Evolutionary conservation across 2,329 filamentous ascomycete genomes (phyloP).

Genomic region (Penicillium freii): DNA sequence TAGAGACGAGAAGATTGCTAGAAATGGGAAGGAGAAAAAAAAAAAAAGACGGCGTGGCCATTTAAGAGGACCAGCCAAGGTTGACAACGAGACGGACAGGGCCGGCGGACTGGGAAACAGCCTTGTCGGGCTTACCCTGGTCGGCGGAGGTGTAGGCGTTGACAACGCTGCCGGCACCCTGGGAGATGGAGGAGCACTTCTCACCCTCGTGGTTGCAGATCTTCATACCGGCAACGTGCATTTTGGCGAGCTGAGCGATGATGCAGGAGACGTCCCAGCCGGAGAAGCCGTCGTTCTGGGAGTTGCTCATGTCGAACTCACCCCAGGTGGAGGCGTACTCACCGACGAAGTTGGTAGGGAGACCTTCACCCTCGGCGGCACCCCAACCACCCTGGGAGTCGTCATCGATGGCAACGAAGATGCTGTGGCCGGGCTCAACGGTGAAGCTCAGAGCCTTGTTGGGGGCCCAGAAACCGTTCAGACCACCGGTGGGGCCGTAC

Average conservation of each 20-base stretch:
- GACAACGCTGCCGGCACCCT: slow-evolving; percentile 19
- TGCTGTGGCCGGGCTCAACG: slow-evolving; percentile 30
- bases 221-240: slow-evolving; percentile 38
- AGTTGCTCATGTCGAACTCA: slow-evolving; percentile 40
- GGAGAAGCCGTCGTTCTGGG: slow-evolving; percentile 33
- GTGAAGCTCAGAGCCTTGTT: slow-evolving; percentile 35
- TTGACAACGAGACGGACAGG: slow-evolving; percentile 34
- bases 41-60: not conserved
- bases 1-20: slow-evolving; percentile 8
- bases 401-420: slow-evolving; percentile 40
- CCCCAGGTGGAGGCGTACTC: slow-evolving; percentile 42
- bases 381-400: slow-evolving; percentile 40
- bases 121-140: slow-evolving; percentile 31
- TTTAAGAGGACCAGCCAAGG: slow-evolving; percentile 31
- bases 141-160: slow-evolving; percentile 37
- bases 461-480: slow-evolving; percentile 37
- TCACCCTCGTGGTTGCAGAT: slow-evolving; percentile 32
- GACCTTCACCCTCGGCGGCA: slow-evolving; percentile 26
- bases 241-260: slow-evolving; percentile 29
- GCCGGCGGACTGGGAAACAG: slow-evolving; percentile 26
- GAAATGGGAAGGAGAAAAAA: slow-evolving; percentile 7
- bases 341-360: slow-evolving; percentile 31
- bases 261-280: slow-evolving; percentile 45
- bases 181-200: slow-evolving; percentile 35
- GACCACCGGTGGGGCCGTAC: slow-evolving; percentile 31